Evolutionary conservation across 805 yeast genomes (phyloP), one percentile per base, ranked within the genome.

Genomic region (Priceomyces fermenticarens): DNA sequence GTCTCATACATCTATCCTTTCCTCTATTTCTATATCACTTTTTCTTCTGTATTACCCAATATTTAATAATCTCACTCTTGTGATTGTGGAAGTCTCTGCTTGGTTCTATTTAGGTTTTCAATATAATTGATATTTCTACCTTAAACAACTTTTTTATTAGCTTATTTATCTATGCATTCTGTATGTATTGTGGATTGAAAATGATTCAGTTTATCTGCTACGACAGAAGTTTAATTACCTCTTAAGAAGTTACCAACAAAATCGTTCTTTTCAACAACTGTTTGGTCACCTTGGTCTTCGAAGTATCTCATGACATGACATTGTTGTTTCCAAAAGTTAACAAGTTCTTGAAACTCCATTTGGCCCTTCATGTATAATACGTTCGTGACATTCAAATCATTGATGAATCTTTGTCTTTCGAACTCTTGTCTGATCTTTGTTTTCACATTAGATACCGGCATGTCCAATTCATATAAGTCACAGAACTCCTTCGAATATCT

Each of bases 281-380:
- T 73, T 49, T 84, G 77, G 27, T 69, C 70, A 33, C 75, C 75
- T 60, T 77, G 83, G 52, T 81, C 81, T 51, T 82, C 86, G 53
- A 87, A 87, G 70, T 83, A 87, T 65, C 83, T 80, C 81, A 85
- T 72, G 34, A 87, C 88, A 63, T 87, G 95, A 48, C 90, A 78
- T 58, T 79, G 81, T 72, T 88, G 95, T 63, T 87, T 88, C 95
- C 96, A 87, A 71, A 87, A 87, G 67, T 88, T 88, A 55, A 83
- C 75, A 56, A 86, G 74, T 59, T 87, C 95, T 67, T 87, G 96
- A 65, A 81, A 88, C 62, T 88, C 96, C 93, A 85, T 85, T 56
- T 85, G 89, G 5, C 91, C 95, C 69, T 86, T 85, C 68, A 85
- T 80, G 51, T 79, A 78, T 43, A 88, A 70, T 12, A 85, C 75